These are phyloP conservation scores for Colletotrichum tabaci DNA, from an alignment of 2,329 filamentous ascomycete species.

Conservation along the genomic window DNA sequence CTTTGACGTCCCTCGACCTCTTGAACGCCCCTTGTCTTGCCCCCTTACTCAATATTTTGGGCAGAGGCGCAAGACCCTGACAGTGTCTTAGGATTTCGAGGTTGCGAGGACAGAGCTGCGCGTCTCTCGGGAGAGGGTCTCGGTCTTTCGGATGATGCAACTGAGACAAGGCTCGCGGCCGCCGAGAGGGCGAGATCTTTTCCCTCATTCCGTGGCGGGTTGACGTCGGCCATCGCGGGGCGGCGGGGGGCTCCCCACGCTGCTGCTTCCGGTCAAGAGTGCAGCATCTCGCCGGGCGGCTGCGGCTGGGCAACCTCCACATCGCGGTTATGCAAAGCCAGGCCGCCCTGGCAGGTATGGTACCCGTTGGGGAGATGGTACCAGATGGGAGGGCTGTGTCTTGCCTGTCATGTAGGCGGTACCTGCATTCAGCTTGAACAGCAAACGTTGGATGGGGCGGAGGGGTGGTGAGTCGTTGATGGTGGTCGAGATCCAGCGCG, in stretches of 20 bases:
- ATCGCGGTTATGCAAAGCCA: slow-evolving; percentile 28
- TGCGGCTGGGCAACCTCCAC: slow-evolving; percentile 17
- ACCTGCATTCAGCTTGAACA: slow-evolving; percentile 35
- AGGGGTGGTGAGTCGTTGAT: neutral
- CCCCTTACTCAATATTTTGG: slow-evolving; percentile 20
- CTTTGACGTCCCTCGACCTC: slow-evolving; percentile 1
- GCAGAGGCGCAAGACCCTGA: slow-evolving; percentile 20
- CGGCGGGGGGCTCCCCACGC: neutral
- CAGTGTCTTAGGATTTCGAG: slow-evolving; percentile 8
- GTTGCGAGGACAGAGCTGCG: neutral
- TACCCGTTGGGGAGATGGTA: slow-evolving; percentile 7
- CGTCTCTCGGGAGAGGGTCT: slow-evolving; percentile 14
- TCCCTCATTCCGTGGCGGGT: neutral
- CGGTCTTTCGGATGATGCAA: slow-evolving; percentile 28
- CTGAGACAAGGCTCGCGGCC: slow-evolving; percentile 27
- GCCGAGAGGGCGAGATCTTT: slow-evolving; percentile 9
- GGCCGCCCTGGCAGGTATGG: slow-evolving; percentile 19
- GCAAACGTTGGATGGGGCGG: slow-evolving; percentile 25
- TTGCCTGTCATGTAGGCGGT: slow-evolving; percentile 10
- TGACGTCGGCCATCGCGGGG: slow-evolving; percentile 15
- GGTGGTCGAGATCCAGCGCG: slow-evolving; percentile 32
- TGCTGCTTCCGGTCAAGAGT: slow-evolving; percentile 26
- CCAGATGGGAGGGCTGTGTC: neutral
- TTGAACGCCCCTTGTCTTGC: slow-evolving; percentile 18
- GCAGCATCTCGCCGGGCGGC: slow-evolving; percentile 22